Conservation (phyloP, 2,329 filamentous ascomycete species). For the Pseudogymnoascus sp. region DNA sequence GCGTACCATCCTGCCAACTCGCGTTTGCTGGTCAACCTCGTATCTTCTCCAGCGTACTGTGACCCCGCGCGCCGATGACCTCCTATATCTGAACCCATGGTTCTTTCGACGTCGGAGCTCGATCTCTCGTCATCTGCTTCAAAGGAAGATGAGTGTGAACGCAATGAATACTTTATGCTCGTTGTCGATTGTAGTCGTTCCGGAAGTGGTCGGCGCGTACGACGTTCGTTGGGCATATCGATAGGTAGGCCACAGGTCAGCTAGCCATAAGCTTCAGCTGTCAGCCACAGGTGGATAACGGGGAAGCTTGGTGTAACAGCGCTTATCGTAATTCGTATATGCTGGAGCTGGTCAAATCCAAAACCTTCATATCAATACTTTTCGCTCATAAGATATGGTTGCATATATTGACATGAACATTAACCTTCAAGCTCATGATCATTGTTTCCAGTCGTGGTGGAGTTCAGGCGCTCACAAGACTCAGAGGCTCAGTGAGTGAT, state of each 20-base stretch:
- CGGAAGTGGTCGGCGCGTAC: background rate
- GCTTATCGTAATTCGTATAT: background rate
- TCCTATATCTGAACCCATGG: slow-evolving; percentile 32
- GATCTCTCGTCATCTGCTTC: slow-evolving; percentile 66
- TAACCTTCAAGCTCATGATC: background rate
- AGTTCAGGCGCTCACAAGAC: background rate
- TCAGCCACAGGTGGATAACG: background rate
- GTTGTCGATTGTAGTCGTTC: slow-evolving; percentile 21
- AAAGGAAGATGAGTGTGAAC: slow-evolving; percentile 54
- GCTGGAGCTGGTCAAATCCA: background rate
- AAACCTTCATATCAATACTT: background rate
- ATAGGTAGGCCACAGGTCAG: background rate
- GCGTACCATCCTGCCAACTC: slow-evolving; percentile 93
- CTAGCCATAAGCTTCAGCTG: slow-evolving; percentile 3
- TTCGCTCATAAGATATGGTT: background rate
- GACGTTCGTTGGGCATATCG: slow-evolving; percentile 7
- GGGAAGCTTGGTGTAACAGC: slow-evolving; percentile 7
- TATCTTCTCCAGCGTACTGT: slow-evolving; percentile 76
- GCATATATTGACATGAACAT: slow-evolving; percentile 4
- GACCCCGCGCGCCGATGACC: slow-evolving; percentile 30
- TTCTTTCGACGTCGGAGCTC: slow-evolving; percentile 25
- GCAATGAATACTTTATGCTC: slow-evolving; percentile 47
- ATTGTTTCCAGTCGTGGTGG: background rate
- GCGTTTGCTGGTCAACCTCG: slow-evolving; percentile 75
- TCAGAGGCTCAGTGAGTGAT: background rate